phyloP scores from a whole-genome alignment of 345 rosid genomes.

The Arabis hirsuta region DNA sequence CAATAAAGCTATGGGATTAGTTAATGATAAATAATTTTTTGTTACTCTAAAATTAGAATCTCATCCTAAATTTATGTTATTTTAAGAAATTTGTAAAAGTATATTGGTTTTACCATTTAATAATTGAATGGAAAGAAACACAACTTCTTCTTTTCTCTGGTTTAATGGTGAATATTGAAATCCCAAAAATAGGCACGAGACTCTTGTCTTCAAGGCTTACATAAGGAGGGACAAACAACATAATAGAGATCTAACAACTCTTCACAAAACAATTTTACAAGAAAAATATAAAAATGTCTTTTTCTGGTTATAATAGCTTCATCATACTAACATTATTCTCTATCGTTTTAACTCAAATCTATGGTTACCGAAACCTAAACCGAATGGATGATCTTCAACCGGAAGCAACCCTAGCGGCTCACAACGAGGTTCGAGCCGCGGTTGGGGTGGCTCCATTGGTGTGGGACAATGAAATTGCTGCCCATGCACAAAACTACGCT shows the following conservation, averaged over 20 bases:
- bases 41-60: conserved; percentile 26
- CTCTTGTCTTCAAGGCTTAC: conserved; percentile 21
- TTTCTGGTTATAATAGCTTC: conserved; percentile 21
- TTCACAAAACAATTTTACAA: not conserved
- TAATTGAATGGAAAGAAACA: not conserved
- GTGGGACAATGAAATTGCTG: conserved; percentile 48
- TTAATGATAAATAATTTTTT: not conserved
- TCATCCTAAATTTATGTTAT: conserved; percentile 4
- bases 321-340: conserved; percentile 1
- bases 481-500: conserved; percentile 47
- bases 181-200: conserved; percentile 29
- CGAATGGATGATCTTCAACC: conserved; percentile 38
- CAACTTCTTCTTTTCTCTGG: not conserved
- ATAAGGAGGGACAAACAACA: conserved; percentile 18
- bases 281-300: conserved; percentile 23
- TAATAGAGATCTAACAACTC: not conserved
- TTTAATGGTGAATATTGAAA: conserved; percentile 20
- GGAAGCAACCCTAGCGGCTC: conserved; percentile 39
- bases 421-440: conserved; percentile 46
- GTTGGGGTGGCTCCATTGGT: conserved; percentile 49
- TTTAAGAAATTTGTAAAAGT: not conserved
- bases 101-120: conserved; percentile 2
- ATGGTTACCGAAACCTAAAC: not conserved
- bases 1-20: not conserved
- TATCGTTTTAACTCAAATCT: not conserved